phyloP scores from a whole-genome alignment of 148 eudicot genomes.

The Suaeda aralocaspica region DNA sequence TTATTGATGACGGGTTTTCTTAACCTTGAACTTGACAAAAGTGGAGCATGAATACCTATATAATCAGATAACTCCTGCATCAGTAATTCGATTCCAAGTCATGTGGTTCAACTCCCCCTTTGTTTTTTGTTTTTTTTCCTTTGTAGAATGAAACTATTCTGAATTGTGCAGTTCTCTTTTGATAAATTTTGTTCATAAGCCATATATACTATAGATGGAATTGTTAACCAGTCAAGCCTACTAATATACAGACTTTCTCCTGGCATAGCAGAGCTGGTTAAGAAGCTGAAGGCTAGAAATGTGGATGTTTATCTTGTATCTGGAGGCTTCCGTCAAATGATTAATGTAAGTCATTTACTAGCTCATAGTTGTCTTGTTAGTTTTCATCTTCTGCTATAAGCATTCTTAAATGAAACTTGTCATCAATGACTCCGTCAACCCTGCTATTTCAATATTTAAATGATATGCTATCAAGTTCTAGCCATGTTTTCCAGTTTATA shows the following conservation, averaged over 20 bases:
- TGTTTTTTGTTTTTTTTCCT: not conserved
- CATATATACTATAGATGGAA: not conserved
- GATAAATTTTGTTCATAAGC: not conserved
- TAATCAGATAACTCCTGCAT: not conserved
- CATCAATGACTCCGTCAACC: not conserved
- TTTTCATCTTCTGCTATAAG: not conserved
- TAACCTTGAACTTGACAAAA: not conserved
- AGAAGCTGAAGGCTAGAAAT: slow-evolving; percentile 61
- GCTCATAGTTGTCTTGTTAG: not conserved
- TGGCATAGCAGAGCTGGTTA: slow-evolving; percentile 76
- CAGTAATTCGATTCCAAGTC: not conserved
- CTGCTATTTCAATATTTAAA: not conserved
- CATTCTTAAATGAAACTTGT: not conserved
- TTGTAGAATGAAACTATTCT: not conserved
- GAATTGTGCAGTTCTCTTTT: not conserved
- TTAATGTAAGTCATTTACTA: slow-evolving; percentile 45
- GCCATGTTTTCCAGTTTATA: slow-evolving; percentile 1
- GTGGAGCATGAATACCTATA: not conserved
- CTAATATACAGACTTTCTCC: slow-evolving; percentile 71
- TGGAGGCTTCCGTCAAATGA: slow-evolving; percentile 99
- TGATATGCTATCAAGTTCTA: not conserved
- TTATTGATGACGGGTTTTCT: not conserved
- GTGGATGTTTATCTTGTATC: slow-evolving; percentile 71
- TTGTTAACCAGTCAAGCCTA: slow-evolving; percentile 2
- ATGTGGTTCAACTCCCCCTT: not conserved